Conservation (phyloP, 805 yeast species). For the Candida broadrunensis region DNA sequence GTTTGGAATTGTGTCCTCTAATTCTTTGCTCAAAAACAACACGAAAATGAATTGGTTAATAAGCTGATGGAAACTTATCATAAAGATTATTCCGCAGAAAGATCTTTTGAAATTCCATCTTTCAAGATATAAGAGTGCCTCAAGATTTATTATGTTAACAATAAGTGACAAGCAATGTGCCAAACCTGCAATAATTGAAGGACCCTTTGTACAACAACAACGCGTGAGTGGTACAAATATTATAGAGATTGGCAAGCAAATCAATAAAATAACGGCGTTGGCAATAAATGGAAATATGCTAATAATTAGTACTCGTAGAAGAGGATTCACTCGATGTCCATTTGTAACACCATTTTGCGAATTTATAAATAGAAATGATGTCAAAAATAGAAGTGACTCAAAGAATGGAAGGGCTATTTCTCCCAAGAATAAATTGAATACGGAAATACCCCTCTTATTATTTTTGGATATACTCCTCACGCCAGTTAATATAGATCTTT, state of each 20-base stretch:
- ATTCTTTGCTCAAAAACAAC: constrained; percentile 40
- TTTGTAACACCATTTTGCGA: constrained; percentile 75
- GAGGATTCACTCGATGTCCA: constrained; percentile 41
- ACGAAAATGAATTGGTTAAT: constrained; percentile 24
- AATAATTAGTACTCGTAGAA: constrained; percentile 58
- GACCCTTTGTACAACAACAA: constrained; percentile 27
- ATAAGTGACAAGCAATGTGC: constrained; percentile 37
- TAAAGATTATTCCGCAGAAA: constrained; percentile 36
- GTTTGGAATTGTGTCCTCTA: constrained; percentile 37
- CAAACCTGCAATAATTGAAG: constrained; percentile 36
- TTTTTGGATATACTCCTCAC: constrained; percentile 9
- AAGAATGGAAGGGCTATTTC: constrained; percentile 16
- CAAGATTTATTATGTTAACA: constrained; percentile 30
- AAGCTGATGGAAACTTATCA: constrained; percentile 34
- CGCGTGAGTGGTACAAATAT: constrained; percentile 34
- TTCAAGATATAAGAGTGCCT: constrained; percentile 37
- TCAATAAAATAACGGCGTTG: constrained; percentile 27
- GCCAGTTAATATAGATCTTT: constrained; percentile 24
- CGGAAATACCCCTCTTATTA: constrained; percentile 7
- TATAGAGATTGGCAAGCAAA: constrained; percentile 34
- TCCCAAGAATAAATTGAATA: constrained; percentile 12
- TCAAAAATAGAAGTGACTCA: constrained; percentile 26
- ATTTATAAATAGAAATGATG: constrained; percentile 78
- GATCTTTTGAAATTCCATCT: constrained; percentile 40
- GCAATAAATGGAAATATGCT: constrained; percentile 47